A percentile compares a stretch with the other conserved stretches of the same genome.
Evolutionary conservation across 2,329 filamentous ascomycete species (phyloP).

Genomic region (Chrysoporthe cubensis): DNA sequence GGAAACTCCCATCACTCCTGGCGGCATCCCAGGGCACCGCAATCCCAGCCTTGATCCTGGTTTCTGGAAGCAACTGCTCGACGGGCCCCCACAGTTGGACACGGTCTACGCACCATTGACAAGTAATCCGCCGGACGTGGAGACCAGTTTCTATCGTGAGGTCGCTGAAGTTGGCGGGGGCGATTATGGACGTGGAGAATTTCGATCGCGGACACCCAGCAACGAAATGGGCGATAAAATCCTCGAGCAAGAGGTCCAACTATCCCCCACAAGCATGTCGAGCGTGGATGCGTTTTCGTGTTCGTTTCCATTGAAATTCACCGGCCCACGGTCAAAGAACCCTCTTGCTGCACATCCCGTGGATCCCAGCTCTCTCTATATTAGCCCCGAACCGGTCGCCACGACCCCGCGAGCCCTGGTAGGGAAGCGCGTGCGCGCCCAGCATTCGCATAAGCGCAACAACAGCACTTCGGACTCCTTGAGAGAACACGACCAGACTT

Average conservation of each 20-base stretch:
- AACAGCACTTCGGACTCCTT: conserved; percentile 87
- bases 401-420: conserved; percentile 61
- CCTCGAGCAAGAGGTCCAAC: conserved; percentile 38
- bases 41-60: conserved; percentile 58
- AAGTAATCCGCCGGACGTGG: conserved; percentile 33
- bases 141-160: conserved; percentile 51
- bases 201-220: conserved; percentile 54
- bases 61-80: conserved; percentile 53
- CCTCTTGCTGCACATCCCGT: conserved; percentile 60
- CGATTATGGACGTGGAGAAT: conserved; percentile 26
- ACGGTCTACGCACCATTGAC: conserved; percentile 40
- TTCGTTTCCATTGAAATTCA: conserved; percentile 58
- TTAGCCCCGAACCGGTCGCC: conserved; percentile 55
- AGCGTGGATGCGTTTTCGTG: conserved; percentile 67
- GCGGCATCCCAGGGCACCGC: conserved; percentile 69
- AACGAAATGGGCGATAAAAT: conserved; percentile 33
- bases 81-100: conserved; percentile 50
- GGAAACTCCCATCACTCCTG: conserved; percentile 72
- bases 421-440: conserved; percentile 62
- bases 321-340: conserved; percentile 45
- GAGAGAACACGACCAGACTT: conserved; percentile 64
- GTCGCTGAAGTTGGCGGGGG: conserved; percentile 43
- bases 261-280: conserved; percentile 60
- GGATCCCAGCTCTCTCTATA: conserved; percentile 53
- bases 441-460: conserved; percentile 73